Evolutionary conservation across 441 rosid genomes (phyloP).

Genomic region (Populus tomentosa): DNA sequence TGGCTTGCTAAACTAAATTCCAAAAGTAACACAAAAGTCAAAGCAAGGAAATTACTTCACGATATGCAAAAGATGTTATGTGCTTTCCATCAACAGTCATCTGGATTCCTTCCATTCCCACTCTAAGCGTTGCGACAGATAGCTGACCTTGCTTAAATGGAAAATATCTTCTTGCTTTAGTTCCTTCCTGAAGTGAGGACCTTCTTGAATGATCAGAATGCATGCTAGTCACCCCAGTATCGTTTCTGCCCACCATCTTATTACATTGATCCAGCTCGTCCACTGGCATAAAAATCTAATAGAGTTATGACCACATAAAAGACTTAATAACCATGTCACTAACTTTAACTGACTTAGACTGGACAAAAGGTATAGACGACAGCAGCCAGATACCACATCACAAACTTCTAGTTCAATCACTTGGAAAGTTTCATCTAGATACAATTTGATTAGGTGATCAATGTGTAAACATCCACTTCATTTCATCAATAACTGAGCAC

Average conservation of each 20-base stretch:
- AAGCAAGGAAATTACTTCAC: slow-evolving; percentile 29
- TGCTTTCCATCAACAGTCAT: slow-evolving; percentile 88
- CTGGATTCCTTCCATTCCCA: slow-evolving; percentile 89
- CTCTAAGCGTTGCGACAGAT: slow-evolving; percentile 76
- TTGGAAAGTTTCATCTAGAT: neutral
- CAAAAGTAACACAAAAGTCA: slow-evolving; percentile 9
- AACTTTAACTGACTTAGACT: neutral
- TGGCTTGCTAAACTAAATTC: slow-evolving; percentile 7
- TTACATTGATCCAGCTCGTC: slow-evolving; percentile 90
- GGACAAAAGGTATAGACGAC: neutral
- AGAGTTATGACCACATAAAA: slow-evolving; percentile 11
- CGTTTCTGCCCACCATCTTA: slow-evolving; percentile 71
- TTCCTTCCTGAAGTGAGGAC: slow-evolving; percentile 37
- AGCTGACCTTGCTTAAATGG: slow-evolving; percentile 62
- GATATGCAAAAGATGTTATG: slow-evolving; percentile 23
- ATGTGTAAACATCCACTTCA: neutral
- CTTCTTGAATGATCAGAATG: slow-evolving; percentile 44
- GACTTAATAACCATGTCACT: neutral
- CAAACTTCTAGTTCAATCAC: neutral
- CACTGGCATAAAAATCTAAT: slow-evolving; percentile 37
- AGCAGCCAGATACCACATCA: neutral
- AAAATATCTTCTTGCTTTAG: slow-evolving; percentile 49
- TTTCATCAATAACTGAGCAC: neutral
- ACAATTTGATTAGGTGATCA: neutral
- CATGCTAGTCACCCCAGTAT: slow-evolving; percentile 29